phyloP scores from a whole-genome alignment of 139 green algal species.

The Haematococcus lacustris region DNA sequence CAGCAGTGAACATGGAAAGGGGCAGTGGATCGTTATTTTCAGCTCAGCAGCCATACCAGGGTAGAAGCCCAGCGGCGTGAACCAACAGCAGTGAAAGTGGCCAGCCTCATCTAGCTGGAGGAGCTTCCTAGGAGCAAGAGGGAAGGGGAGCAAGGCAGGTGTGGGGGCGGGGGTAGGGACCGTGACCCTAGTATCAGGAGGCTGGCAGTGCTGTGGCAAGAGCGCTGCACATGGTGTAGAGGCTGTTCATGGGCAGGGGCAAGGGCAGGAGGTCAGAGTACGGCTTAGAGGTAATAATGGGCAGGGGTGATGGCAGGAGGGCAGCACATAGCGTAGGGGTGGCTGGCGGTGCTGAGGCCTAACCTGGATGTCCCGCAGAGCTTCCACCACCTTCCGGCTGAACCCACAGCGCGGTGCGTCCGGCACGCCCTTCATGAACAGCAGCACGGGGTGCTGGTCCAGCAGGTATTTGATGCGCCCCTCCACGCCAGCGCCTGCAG shows the following conservation, averaged over 20 bases:
- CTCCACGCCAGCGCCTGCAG: background rate
- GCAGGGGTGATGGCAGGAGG: background rate
- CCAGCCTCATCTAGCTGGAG: too few relatives aligned
- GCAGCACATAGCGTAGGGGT: background rate
- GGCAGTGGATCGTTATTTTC: too few relatives aligned
- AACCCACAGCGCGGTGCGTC: constrained; percentile 88
- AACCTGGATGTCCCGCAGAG: constrained; percentile 4
- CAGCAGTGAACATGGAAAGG: too few relatives aligned
- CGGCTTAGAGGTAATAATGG: background rate
- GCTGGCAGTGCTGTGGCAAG: background rate
- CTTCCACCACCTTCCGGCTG: constrained; percentile 31
- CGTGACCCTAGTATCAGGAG: background rate
- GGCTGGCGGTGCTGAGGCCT: background rate
- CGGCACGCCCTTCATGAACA: constrained; percentile 77
- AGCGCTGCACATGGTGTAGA: background rate
- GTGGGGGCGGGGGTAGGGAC: background rate
- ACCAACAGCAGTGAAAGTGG: too few relatives aligned
- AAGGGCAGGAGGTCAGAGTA: background rate
- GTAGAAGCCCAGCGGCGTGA: too few relatives aligned
- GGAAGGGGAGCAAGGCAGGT: too few relatives aligned
- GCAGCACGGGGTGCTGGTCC: constrained; percentile 5
- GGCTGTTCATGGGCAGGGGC: background rate
- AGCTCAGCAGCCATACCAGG: too few relatives aligned
- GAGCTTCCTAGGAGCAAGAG: too few relatives aligned
- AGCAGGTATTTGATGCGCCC: constrained; percentile 47